A percentile compares a stretch with the other conserved stretches of the same genome.
These are phyloP conservation scores for Geotrichum candidum DNA, from an alignment of 1,139 yeast genomes.

Conservation along the genomic window DNA sequence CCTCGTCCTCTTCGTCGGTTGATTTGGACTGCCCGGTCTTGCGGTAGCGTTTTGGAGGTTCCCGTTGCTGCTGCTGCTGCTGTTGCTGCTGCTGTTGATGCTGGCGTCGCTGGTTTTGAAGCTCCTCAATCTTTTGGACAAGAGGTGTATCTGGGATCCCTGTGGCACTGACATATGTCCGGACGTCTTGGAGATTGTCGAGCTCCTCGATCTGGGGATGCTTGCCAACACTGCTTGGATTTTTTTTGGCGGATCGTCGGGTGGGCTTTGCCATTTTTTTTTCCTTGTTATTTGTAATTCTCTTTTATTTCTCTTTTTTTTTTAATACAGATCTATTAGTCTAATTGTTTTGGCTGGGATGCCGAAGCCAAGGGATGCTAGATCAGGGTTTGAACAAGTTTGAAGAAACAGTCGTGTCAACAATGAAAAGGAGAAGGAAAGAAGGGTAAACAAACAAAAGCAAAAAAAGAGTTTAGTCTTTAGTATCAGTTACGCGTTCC, in stretches of 20 bases:
- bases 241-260: neutral
- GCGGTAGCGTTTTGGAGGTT: conserved; percentile 12
- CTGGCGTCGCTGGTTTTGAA: conserved; percentile 18
- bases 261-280: neutral
- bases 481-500: neutral
- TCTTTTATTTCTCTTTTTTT: too few species aligned
- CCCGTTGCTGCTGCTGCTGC: neutral
- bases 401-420: neutral
- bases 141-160: conserved; percentile 28
- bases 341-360: too few species aligned
- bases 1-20: conserved; percentile 22
- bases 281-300: neutral
- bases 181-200: conserved; percentile 22
- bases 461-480: neutral
- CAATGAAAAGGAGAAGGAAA: neutral
- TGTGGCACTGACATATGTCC: conserved; percentile 23
- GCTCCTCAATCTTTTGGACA: conserved; percentile 27
- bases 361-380: too few species aligned
- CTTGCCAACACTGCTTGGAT: conserved; percentile 2
- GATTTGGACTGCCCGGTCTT: neutral
- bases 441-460: neutral
- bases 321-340: too few species aligned
- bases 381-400: too few species aligned
- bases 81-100: conserved; percentile 18
- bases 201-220: conserved; percentile 25